Percentiles rank a stretch among this genome's conserved stretches.
These are phyloP conservation scores for Suillus decipiens DNA, from an alignment of 768 basidiomycete species.

Conservation along the genomic window DNA sequence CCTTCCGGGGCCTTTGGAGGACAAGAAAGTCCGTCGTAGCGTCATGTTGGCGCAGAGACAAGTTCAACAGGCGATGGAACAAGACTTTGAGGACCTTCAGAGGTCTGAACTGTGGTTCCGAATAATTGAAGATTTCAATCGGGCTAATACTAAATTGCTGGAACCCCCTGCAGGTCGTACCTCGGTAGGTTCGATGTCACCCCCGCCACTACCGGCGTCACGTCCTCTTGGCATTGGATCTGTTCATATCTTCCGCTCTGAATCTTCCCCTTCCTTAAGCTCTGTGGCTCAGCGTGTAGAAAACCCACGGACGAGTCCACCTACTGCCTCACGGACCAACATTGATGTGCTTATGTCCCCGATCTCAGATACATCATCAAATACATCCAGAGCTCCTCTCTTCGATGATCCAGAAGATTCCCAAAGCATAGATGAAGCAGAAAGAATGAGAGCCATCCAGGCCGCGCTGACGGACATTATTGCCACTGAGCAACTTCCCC, in stretches of 20 bases:
- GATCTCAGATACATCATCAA: conserved; percentile 48
- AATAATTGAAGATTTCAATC: conserved; percentile 70
- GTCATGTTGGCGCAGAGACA: conserved; percentile 85
- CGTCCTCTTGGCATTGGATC: conserved; percentile 19
- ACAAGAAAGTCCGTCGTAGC: conserved; percentile 67
- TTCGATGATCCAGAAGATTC: conserved; percentile 80
- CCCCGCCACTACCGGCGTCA: conserved; percentile 17
- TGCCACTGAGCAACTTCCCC: conserved; percentile 67
- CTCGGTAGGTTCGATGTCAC: conserved; percentile 15
- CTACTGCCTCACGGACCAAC: conserved; percentile 40
- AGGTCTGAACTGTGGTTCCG: conserved; percentile 92
- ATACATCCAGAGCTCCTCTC: conserved; percentile 68
- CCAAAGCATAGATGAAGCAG: conserved; percentile 61
- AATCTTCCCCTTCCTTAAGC: conserved; percentile 38
- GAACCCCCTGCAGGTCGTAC: conserved; percentile 3
- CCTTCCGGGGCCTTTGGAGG: conserved; percentile 38
- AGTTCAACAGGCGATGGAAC: conserved; percentile 87
- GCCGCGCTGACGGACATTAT: conserved; percentile 97
- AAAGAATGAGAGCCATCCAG: conserved; percentile 94
- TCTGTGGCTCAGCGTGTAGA: conserved; percentile 22
- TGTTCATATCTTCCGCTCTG: conserved; percentile 33
- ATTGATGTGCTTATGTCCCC: conserved; percentile 87
- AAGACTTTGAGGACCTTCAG: conserved; percentile 88
- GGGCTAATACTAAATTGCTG: conserved; percentile 19
- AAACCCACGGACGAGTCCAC: conserved; percentile 19